Percentiles rank a stretch among this genome's conserved stretches.
phyloP scores from a whole-genome alignment of 345 rosid species.

The Combretum micranthum region DNA sequence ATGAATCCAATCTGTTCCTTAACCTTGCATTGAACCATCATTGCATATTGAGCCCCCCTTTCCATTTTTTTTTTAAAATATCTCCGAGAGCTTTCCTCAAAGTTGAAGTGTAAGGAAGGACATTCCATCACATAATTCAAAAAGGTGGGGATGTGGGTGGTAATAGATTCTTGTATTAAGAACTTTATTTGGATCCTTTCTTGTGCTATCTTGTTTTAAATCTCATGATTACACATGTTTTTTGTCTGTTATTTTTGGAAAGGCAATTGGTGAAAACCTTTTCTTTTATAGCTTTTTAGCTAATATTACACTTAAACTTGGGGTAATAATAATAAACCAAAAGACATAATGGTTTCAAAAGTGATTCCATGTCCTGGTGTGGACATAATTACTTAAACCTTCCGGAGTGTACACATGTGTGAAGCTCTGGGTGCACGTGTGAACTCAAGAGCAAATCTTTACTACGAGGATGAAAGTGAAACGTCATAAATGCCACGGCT shows the following conservation, averaged over 20 bases:
- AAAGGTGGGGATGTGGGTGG: conserved; percentile 18
- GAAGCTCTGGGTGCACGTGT: conserved; percentile 7
- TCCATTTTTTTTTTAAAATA: conserved; percentile 3
- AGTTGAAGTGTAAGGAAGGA: conserved; percentile 12
- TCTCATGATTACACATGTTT: conserved; percentile 15
- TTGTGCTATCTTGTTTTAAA: conserved; percentile 1
- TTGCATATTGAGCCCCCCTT: conserved; percentile 13
- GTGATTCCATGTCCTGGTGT: conserved; percentile 33
- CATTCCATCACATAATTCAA: conserved; percentile 16
- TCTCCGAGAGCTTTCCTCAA: conserved; percentile 16
- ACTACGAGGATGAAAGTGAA: not conserved
- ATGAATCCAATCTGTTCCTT: conserved; percentile 12
- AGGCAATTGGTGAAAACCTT: conserved; percentile 3
- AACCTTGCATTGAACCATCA: conserved; percentile 24
- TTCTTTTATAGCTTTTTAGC: not conserved
- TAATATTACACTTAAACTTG: conserved; percentile 6
- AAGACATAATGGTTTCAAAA: conserved; percentile 16
- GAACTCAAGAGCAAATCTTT: conserved; percentile 10
- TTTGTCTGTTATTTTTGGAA: not conserved
- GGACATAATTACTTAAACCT: conserved; percentile 8
- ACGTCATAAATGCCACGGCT: no score
- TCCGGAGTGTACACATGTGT: conserved; percentile 1
- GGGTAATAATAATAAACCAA: conserved; percentile 5
- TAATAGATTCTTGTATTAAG: not conserved
- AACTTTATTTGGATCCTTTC: conserved; percentile 2